phyloP scores from a whole-genome alignment of 2,329 filamentous ascomycete species.

The Sporothrix dimorphospora region DNA sequence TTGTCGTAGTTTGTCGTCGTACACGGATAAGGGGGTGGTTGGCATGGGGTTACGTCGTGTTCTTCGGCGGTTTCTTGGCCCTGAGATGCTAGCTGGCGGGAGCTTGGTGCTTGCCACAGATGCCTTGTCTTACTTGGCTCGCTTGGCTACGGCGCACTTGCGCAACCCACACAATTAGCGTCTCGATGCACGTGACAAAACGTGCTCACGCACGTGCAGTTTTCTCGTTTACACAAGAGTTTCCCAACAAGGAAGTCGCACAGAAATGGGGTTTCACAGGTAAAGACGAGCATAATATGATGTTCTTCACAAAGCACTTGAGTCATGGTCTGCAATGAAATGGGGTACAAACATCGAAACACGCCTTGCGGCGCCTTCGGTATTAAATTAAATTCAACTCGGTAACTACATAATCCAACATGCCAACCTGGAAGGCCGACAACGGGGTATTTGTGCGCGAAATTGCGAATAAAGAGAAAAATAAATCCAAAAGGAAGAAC shows the following conservation, averaged over 20 bases:
- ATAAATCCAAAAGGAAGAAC: not conserved
- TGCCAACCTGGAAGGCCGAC: not conserved
- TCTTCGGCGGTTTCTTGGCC: not conserved
- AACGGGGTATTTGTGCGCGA: constrained; percentile 14
- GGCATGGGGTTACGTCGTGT: constrained; percentile 14
- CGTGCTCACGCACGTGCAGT: constrained; percentile 12
- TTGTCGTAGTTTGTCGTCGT: not conserved
- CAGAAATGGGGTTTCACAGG: not conserved
- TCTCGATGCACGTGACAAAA: not conserved
- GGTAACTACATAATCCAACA: constrained; percentile 6
- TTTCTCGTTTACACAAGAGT: not conserved
- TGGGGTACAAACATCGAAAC: not conserved
- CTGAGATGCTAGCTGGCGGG: not conserved
- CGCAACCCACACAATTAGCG: not conserved
- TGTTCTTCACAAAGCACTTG: not conserved
- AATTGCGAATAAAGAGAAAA: not conserved
- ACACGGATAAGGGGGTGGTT: not conserved
- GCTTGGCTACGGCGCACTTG: not conserved
- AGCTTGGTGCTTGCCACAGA: not conserved
- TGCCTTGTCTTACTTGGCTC: not conserved
- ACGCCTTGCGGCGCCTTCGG: not conserved
- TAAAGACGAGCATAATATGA: not conserved
- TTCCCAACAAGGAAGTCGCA: constrained; percentile 12
- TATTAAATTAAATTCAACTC: not conserved
- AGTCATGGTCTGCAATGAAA: not conserved